Conservation (phyloP, 495 filamentous ascomycete genomes). For the Aspergillus sparsus region DNA sequence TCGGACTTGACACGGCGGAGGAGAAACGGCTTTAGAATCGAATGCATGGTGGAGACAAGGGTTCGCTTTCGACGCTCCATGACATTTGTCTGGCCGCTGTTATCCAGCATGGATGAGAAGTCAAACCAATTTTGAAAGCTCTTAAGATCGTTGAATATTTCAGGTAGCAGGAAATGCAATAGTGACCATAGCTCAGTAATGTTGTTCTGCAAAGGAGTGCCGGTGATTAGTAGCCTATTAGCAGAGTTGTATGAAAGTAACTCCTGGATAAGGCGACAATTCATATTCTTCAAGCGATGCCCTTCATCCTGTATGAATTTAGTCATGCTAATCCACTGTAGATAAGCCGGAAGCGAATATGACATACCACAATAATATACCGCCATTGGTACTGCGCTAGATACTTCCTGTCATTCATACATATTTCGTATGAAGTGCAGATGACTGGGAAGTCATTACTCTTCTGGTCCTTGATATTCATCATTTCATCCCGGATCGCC, state of each 20-base stretch:
- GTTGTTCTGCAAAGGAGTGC: slow-evolving; percentile 95
- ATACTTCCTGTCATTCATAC: slow-evolving; percentile 82
- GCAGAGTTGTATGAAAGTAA: slow-evolving; percentile 84
- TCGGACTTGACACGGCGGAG: slow-evolving; percentile 89
- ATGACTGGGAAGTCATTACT: slow-evolving; percentile 80
- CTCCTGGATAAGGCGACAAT: slow-evolving; percentile 87
- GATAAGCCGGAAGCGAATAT: slow-evolving; percentile 4
- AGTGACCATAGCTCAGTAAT: slow-evolving; percentile 94
- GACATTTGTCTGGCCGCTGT: slow-evolving; percentile 61
- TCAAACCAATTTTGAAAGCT: slow-evolving; percentile 96
- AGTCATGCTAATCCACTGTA: slow-evolving; percentile 9
- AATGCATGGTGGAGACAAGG: slow-evolving; percentile 84
- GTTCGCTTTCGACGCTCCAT: slow-evolving; percentile 66
- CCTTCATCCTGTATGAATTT: slow-evolving; percentile 71
- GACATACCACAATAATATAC: slow-evolving; percentile 87
- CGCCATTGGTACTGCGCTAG: slow-evolving; percentile 86
- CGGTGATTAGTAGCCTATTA: slow-evolving; percentile 88
- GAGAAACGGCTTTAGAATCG: slow-evolving; percentile 88
- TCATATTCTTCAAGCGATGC: slow-evolving; percentile 95
- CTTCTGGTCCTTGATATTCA: slow-evolving; percentile 60
- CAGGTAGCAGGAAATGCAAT: slow-evolving; percentile 88
- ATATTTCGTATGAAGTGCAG: slow-evolving; percentile 93
- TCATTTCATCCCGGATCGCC: slow-evolving; percentile 64
- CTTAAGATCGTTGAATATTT: slow-evolving; percentile 85
- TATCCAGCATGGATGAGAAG: slow-evolving; percentile 83